Evolutionary conservation across 129 eudicot genomes (phyloP), one percentile per base, ranked within the genome.

Genomic region (Flaveria ramosissima): DNA sequence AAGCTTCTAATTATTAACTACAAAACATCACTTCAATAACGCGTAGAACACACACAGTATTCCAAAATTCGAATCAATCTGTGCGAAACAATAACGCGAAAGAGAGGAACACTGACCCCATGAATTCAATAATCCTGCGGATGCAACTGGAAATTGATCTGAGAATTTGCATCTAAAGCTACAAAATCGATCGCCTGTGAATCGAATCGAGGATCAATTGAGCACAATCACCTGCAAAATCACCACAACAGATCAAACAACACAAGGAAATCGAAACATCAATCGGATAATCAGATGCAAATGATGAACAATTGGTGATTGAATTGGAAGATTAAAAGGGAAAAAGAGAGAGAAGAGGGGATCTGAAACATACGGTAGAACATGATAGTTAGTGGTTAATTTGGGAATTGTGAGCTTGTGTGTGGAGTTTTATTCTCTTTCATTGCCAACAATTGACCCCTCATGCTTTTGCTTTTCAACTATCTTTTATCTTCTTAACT

Each of bases 161-260:
- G 80, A 80, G 57, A 67, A 80, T 67, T 80, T 80, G 84, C 84
- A 80, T 80, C 84, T 80, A 80, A 42, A 41, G 67, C 10, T 46
- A 4, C 36, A 78, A 78, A 66, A 66, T 32, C 19, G 53, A 74
- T 55, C 71, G 45, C 70, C 27, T 74, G 71, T 53, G 13, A 65
- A 56, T 68, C 84, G 51, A 80, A 80, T 73, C 75, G 67, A 67
- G 70, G 55, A 56, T 26, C 53, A 32, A 80, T 60, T 79, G 68
- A 79, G 41, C 41, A 36, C 41, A 36, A 36, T 36, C 41, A 6
- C 71, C 80, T 80, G 80, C 43, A 74, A 27, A 63, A 42, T 39
- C 65, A 67, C 56, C 68, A 76, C 16, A 51, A 4, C 41, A 36
- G 7, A 36, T 36, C 41, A 10, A 36, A 15, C 7, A 50, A 15